Evolutionary conservation across 257 asterid species (phyloP), one percentile per base, ranked within the genome.

Genomic region (Euphrasia confusa): DNA sequence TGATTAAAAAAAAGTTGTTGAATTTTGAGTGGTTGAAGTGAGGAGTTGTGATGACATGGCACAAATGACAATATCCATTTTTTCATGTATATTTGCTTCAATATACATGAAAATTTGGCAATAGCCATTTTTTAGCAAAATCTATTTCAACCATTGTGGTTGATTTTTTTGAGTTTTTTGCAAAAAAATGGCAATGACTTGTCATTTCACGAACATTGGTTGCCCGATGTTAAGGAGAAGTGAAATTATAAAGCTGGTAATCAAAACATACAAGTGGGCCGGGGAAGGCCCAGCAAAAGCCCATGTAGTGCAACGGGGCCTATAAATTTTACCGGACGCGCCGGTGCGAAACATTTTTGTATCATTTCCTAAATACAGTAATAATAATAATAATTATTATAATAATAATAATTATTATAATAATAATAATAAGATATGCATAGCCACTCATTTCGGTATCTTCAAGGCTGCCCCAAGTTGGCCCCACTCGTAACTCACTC

Each of bases 371-470:
- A 47, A 60, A 56, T 47, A 32, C 32, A 18, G 32, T n/a, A 12
- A 53, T 49, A 4, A 49, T 4, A 54, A n/a, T 24, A 54, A 37
- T 27, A 24, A 10, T 21, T 28, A 21, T 21, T 21, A 21, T 21
- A 21, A 21, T 21, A 21, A 12, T 47, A 13, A 47, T 3, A 53
- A 21, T 21, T 0, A 12, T 47, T 2, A 47, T 3, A 53, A 21
- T 21, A 53, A 35, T 40, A 21, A 10, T 21, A 57, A 35, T 37
- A 21, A 57, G 56, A 30, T 63, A 53, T 61, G 44, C 68, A n/a
- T 33, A 56, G 65, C 78, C 75, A 72, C 75, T 65, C 69, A 15
- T 56, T 72, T 65, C 54, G 70, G 69, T 65, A 68, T 48, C 67
- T 72, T 60, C 53, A 60, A 60, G 47, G 42, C 59, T 60, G 14